Base-by-base conservation (phyloP, 129 eudicot genomes). In the Flaveria linearis region DNA sequence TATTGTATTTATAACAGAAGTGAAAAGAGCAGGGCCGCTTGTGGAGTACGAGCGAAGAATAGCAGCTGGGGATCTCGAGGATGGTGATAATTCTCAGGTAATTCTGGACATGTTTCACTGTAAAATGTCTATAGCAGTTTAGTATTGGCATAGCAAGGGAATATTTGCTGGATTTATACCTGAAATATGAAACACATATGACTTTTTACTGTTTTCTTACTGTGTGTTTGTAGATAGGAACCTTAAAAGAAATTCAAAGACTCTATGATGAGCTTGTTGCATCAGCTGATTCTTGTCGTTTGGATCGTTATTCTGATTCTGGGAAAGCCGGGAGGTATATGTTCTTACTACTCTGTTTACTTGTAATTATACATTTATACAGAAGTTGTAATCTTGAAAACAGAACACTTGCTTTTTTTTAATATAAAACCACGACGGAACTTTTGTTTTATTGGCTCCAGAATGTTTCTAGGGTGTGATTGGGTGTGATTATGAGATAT, bases 51-150 rank as follows among this genome's bases (percentile, higher is more conserved):
- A 89, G 74, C 85, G 96, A 42, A 86, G 96, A 85, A 83, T 95
- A 65, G 78, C 83, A 55, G 92, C 91, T 13, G 96, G 96, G 76
- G 99, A 95, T 51, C 96, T 95, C 56, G 78, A 83, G 74, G 94
- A 89, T 73, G 99, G 99, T 80, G 97, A 91, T 87, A 75, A 69
- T 57, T 84, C 84, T 71, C 97, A 95, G 94, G 99, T 91, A 76
- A 73, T 58, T 43, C 26, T n/a, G n/a, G 15, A 80, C 15, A 8
- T 56, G 39, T 55, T 50, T 78, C 9, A 70, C 46, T 71, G 47
- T 64, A 66, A 64, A 41, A 52, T 64, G n/a, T 52, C 1, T 64
- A 46, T 11, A 41, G 16, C 68, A 72, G 68, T 14, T 36, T 69
- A 67, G 15, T 9, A 25, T 28, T 4, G 18, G 11, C 51, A 10